Evolutionary conservation across 768 basidiomycete species (phyloP).

Genomic region (Leucogyrophana mollusca): DNA sequence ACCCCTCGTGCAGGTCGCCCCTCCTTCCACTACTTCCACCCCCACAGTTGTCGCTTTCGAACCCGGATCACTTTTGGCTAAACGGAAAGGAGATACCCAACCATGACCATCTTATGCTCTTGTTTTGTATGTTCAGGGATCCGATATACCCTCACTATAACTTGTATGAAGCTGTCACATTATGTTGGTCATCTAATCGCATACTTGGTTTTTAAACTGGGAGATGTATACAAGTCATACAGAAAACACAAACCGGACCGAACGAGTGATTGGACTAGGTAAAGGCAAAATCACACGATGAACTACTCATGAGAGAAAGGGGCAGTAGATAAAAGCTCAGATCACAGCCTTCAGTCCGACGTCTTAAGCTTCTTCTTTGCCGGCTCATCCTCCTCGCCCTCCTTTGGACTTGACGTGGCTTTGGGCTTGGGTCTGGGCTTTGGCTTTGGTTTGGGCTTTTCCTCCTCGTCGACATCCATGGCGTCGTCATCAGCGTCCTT

Average conservation of each 20-base stretch:
- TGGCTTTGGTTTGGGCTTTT: constrained; percentile 37
- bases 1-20: constrained; percentile 47
- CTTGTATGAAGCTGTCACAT: background rate
- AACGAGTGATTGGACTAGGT: too few relatives aligned
- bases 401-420: constrained; percentile 29
- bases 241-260: too few relatives aligned
- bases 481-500: constrained; percentile 38
- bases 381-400: constrained; percentile 47
- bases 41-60: constrained; percentile 55
- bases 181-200: constrained; percentile 1
- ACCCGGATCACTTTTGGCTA: constrained; percentile 72
- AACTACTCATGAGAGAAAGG: too few relatives aligned
- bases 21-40: constrained; percentile 33
- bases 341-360: constrained; percentile 24
- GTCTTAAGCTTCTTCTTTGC: constrained; percentile 79
- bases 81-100: constrained; percentile 37
- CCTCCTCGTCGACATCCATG: constrained; percentile 45
- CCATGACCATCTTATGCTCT: constrained; percentile 2
- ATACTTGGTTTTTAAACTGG: background rate
- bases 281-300: too few relatives aligned
- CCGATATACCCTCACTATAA: too few relatives aligned
- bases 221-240: too few relatives aligned
- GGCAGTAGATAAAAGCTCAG: too few relatives aligned
- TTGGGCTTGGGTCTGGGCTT: constrained; percentile 44
- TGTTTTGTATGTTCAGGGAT: background rate